Conservation (phyloP, 2,329 filamentous ascomycete species). For the Fusarium annulatum region DNA sequence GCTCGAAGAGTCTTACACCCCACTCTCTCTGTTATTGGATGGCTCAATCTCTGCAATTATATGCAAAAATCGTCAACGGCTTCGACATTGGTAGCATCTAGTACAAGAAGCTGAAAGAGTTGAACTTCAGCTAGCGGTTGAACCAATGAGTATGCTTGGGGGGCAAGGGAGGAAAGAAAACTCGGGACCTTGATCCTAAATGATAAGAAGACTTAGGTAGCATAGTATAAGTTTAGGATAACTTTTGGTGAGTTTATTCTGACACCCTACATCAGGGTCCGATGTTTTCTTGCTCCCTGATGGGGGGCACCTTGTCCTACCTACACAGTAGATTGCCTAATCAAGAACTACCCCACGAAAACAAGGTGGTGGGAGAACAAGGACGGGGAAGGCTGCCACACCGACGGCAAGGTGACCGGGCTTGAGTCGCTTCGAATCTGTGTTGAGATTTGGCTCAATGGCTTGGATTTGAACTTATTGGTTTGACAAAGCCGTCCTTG, state of each 20-base stretch:
- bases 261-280: too few relatives aligned
- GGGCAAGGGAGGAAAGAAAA: too few relatives aligned
- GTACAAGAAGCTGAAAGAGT: neutral
- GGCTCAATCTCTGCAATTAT: neutral
- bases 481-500: conserved; percentile 32
- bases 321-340: neutral
- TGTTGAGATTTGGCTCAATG: conserved; percentile 15
- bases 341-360: neutral
- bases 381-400: neutral
- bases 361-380: conserved; percentile 13
- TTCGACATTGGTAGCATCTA: neutral
- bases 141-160: neutral
- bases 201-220: too few relatives aligned
- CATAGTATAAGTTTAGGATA: too few relatives aligned
- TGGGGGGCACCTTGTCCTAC: neutral
- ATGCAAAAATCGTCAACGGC: neutral
- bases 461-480: conserved; percentile 21
- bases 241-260: too few relatives aligned
- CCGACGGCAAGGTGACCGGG: conserved; percentile 8
- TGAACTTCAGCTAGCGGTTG: neutral
- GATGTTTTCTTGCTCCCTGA: too few relatives aligned
- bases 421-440: conserved; percentile 8
- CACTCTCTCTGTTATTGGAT: conserved; percentile 6
- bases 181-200: too few relatives aligned
- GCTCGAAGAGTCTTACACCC: conserved; percentile 16